A percentile compares a stretch with the other conserved stretches of the same genome.
phyloP scores from a whole-genome alignment of 768 basidiomycete species.

The Gymnopilus dilepis region DNA sequence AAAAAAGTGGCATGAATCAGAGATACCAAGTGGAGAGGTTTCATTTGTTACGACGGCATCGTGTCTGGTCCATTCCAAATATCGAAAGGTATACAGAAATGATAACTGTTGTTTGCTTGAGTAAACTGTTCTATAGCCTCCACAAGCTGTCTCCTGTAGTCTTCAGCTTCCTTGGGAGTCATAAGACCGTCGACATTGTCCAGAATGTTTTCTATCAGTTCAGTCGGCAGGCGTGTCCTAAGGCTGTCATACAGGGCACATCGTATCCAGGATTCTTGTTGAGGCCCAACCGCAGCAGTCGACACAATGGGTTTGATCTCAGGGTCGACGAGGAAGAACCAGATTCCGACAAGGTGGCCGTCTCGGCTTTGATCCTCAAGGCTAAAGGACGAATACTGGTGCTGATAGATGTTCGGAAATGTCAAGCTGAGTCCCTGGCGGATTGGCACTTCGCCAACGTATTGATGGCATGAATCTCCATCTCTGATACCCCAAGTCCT shows the following conservation, averaged over 20 bases:
- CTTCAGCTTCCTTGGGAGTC: constrained; percentile 41
- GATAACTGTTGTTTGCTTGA: constrained; percentile 44
- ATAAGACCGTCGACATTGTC: constrained; percentile 45
- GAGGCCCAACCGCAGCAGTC: constrained; percentile 51
- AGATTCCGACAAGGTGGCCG: constrained; percentile 49
- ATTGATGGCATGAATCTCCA: constrained; percentile 53
- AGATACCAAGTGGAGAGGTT: too few relatives aligned
- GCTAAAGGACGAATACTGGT: constrained; percentile 42
- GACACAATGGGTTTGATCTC: constrained; percentile 46
- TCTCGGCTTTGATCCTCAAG: constrained; percentile 45
- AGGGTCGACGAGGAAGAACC: constrained; percentile 56
- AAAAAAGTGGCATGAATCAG: too few relatives aligned
- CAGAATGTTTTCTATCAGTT: constrained; percentile 49
- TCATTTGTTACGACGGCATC: constrained; percentile 2
- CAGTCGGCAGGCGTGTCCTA: constrained; percentile 43
- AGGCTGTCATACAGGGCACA: constrained; percentile 42
- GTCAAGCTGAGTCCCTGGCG: constrained; percentile 43
- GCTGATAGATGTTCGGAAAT: constrained; percentile 65
- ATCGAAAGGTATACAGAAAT: constrained; percentile 58
- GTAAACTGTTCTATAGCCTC: constrained; percentile 42
- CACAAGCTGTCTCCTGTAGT: constrained; percentile 36
- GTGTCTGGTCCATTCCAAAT: constrained; percentile 44
- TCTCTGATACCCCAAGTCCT: constrained; percentile 56
- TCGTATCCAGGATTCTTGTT: constrained; percentile 52
- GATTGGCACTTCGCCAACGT: constrained; percentile 46